Percentiles rank a stretch among this genome's conserved stretches.
These are phyloP conservation scores for Hemileccinum rubropunctum DNA, from an alignment of 768 basidiomycete species.

Conservation along the genomic window DNA sequence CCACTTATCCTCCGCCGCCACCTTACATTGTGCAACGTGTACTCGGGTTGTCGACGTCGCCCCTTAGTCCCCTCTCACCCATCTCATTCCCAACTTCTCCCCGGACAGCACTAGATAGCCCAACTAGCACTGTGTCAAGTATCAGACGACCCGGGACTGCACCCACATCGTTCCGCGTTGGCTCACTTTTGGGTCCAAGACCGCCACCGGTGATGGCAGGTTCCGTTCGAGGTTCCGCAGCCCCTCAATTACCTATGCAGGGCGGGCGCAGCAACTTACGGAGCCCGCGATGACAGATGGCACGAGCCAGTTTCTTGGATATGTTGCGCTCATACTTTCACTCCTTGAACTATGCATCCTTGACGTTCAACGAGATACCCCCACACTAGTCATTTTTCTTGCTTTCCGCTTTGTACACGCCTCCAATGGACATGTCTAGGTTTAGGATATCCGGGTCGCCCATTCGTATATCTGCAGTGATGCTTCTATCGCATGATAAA, in stretches of 20 bases:
- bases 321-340: not conserved
- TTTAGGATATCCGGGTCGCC: constrained; percentile 2
- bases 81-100: not conserved
- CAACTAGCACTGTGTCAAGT: not conserved
- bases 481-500: not conserved
- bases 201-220: constrained; percentile 23
- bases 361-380: constrained; percentile 19
- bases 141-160: constrained; percentile 7
- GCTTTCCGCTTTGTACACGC: not conserved
- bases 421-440: not conserved
- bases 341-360: constrained; percentile 12
- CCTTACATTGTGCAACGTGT: constrained; percentile 33
- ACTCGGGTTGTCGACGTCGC: constrained; percentile 26
- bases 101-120: not conserved
- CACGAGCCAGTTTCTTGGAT: constrained; percentile 20
- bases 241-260: constrained; percentile 31
- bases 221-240: constrained; percentile 16
- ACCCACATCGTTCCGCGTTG: constrained; percentile 11
- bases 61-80: constrained; percentile 16
- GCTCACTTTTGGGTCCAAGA: constrained; percentile 30
- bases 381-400: not conserved
- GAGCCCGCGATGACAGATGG: constrained; percentile 9
- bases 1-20: constrained; percentile 19
- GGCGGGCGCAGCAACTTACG: constrained; percentile 25
- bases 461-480: constrained; percentile 7